phyloP scores from a whole-genome alignment of 2,329 filamentous ascomycete genomes.

The Colletotrichum somersetense region DNA sequence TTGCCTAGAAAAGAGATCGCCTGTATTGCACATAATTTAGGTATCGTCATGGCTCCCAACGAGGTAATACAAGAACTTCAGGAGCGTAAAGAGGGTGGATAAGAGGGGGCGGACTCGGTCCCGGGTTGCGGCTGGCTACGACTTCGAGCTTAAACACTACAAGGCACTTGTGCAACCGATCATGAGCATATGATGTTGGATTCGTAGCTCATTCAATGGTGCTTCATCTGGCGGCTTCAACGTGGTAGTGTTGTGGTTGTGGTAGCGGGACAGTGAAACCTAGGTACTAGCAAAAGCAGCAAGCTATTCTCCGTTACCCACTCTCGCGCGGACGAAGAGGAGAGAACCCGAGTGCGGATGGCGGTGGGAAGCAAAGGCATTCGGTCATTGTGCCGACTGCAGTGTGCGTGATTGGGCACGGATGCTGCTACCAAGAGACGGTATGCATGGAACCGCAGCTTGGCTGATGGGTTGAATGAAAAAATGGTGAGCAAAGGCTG shows the following conservation, averaged over 20 bases:
- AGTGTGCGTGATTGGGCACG: constrained; percentile 30
- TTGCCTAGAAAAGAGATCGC: neutral
- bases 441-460: constrained; percentile 37
- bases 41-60: neutral
- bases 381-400: constrained; percentile 39
- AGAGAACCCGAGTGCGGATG: neutral
- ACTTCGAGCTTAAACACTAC: neutral
- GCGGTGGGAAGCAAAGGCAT: constrained; percentile 15
- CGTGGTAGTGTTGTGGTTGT: neutral
- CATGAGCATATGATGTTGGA: too few relatives aligned
- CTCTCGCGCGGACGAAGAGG: neutral
- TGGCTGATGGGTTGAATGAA: constrained; percentile 11
- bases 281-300: neutral
- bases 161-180: neutral
- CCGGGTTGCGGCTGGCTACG: neutral
- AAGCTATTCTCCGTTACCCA: neutral
- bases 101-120: neutral
- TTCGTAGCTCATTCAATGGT: neutral
- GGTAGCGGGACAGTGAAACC: neutral
- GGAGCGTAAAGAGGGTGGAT: neutral
- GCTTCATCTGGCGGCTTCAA: neutral
- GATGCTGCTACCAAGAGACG: constrained; percentile 27
- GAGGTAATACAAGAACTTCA: neutral
- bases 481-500: constrained; percentile 28
- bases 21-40: neutral